A percentile compares a stretch with the other conserved stretches of the same genome.
Evolutionary conservation across 1,139 yeast species (phyloP).

Genomic region (Tardiomyces depauwii): DNA sequence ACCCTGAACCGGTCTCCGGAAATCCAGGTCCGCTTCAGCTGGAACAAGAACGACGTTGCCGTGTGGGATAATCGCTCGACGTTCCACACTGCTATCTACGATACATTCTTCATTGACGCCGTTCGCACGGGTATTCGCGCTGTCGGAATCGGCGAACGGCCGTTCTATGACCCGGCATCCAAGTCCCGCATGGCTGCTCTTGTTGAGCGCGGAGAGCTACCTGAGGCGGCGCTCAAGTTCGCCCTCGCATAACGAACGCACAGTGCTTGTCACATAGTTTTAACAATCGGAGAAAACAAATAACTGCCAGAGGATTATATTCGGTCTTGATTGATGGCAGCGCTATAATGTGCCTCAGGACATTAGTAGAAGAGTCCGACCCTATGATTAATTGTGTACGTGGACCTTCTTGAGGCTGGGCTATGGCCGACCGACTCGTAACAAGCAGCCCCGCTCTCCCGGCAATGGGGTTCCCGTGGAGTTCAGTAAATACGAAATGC

Average conservation of each 20-base stretch:
- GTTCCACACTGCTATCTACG: conserved; percentile 20
- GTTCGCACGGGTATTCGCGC: conserved; percentile 19
- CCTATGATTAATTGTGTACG: too few relatives aligned
- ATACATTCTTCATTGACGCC: conserved; percentile 5
- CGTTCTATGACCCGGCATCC: conserved; percentile 17
- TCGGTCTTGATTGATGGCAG: too few relatives aligned
- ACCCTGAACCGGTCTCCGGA: conserved; percentile 33
- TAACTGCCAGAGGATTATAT: too few relatives aligned
- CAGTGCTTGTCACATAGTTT: too few relatives aligned
- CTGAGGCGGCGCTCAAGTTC: background rate
- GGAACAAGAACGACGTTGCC: conserved; percentile 49
- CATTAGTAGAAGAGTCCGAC: too few relatives aligned
- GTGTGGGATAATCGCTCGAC: conserved; percentile 27
- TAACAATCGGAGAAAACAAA: too few relatives aligned
- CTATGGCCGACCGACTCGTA: too few relatives aligned
- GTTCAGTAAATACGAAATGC: too few relatives aligned
- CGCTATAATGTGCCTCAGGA: too few relatives aligned
- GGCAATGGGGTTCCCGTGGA: too few relatives aligned
- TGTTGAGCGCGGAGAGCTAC: background rate
- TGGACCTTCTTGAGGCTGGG: too few relatives aligned
- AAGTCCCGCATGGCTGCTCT: conserved; percentile 11
- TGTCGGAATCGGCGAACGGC: conserved; percentile 19
- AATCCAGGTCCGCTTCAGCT: conserved; percentile 35
- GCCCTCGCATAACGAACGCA: background rate
- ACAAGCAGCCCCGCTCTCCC: too few relatives aligned